A percentile compares a stretch with the other conserved stretches of the same genome.
phyloP scores from a whole-genome alignment of 345 rosid species.

The Hibiscus mutabilis region DNA sequence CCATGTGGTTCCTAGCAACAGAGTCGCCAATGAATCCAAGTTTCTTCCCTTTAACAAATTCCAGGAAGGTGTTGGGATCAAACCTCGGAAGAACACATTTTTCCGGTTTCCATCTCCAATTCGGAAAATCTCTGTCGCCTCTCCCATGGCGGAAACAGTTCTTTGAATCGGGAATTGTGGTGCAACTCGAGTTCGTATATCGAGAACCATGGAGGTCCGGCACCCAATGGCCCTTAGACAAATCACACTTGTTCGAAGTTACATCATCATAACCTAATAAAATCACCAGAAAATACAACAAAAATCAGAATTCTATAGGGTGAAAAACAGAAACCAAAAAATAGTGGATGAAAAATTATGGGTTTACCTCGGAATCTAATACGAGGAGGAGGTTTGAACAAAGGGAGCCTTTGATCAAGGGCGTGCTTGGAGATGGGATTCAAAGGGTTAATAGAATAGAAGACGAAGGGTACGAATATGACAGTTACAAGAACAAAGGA shows the following conservation, averaged over 20 bases:
- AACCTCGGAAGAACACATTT: constrained; percentile 63
- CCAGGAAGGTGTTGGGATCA: constrained; percentile 43
- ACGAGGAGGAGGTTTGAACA: constrained; percentile 17
- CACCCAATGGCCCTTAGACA: constrained; percentile 62
- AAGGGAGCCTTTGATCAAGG: constrained; percentile 20
- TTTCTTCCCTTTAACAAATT: constrained; percentile 55
- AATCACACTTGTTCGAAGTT: constrained; percentile 38
- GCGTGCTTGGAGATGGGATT: constrained; percentile 12
- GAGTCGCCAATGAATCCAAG: constrained; percentile 82
- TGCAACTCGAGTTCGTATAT: constrained; percentile 63
- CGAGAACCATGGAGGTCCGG: constrained; percentile 40
- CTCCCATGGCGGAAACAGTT: constrained; percentile 72
- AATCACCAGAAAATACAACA: not conserved
- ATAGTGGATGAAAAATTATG: not conserved
- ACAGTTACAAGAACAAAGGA: constrained; percentile 38
- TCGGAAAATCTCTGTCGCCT: constrained; percentile 50
- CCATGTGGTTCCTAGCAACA: constrained; percentile 84
- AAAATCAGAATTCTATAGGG: not conserved
- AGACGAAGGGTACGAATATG: constrained; percentile 43
- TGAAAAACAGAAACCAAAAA: not conserved
- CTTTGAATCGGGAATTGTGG: constrained; percentile 63
- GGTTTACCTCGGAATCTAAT: not conserved
- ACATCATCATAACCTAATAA: constrained; percentile 5
- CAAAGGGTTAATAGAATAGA: constrained; percentile 50
- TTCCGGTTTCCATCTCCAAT: constrained; percentile 93